Conservation (phyloP, 352 stramenopile species). For the Blastocystis hominis region DNA sequence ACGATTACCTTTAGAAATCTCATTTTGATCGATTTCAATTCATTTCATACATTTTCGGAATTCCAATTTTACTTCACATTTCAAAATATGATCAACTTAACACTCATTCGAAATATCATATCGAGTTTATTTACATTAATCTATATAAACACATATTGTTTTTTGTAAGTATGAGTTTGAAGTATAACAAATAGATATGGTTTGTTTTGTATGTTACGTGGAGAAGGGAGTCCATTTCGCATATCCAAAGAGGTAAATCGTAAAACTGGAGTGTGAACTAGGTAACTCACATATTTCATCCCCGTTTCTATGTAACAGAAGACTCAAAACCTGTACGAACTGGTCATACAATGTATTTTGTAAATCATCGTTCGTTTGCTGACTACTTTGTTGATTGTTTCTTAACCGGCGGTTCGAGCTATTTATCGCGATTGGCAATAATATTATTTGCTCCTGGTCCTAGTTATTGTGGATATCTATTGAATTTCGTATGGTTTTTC, state of each 20-base stretch:
- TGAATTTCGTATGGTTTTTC: conserved; percentile 58
- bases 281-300: conserved; percentile 50
- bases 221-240: conserved; percentile 41
- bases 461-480: conserved; percentile 23
- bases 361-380: conserved; percentile 44
- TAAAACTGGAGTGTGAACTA: neutral
- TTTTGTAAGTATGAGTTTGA: neutral
- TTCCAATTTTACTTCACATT: too few species aligned
- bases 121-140: neutral
- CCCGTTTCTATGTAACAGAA: conserved; percentile 29
- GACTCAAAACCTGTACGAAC: conserved; percentile 7
- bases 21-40: too few species aligned
- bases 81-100: too few species aligned
- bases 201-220: conserved; percentile 23
- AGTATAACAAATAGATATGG: conserved; percentile 2
- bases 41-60: too few species aligned
- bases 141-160: conserved; percentile 40
- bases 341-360: conserved; percentile 53
- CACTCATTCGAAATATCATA: neutral
- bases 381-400: conserved; percentile 56
- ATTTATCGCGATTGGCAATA: conserved; percentile 25
- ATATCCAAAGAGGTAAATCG: conserved; percentile 21
- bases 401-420: conserved; percentile 38
- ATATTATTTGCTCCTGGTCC: conserved; percentile 35
- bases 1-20: too few species aligned